Evolutionary conservation across 176 grass and related monocot species (phyloP), one percentile per base, ranked within the genome.

Genomic region (Ensete ventricosum): DNA sequence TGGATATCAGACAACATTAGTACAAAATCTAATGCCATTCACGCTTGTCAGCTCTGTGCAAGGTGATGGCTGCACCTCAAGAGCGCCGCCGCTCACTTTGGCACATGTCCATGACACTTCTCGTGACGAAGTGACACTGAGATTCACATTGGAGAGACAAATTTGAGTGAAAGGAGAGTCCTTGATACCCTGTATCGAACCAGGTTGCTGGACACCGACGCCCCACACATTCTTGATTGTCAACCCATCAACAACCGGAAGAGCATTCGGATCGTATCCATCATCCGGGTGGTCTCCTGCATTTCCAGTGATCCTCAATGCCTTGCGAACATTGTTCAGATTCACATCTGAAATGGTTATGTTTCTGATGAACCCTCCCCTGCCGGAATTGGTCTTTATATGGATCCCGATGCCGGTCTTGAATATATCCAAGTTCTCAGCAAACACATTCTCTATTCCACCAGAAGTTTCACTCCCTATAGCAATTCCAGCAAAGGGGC

Each of bases 331-430:
- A 20, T 81, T 57, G 73, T 89, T 81, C 76, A 96, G 74, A 53
- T 80, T 86, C 84, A 96, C 89, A 3, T 87, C 81, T 1, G 92
- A 85, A 72, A 96, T 24, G 2, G 92, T 92, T 77, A 96, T 3
- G 75, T 96, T 96, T 11, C 84, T 81, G 62, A 71, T 62, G 14
- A 77, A 96, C 49, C 92, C 92, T 50, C 92, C 92, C 81, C 92
- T 82, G 20, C 92, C 92, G 0, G 86, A 71, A 78, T 92, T 96
- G 57, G 89, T 96, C 76, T 92, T 96, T 70, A 96, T 89, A 54
- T 96, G 84, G 65, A 96, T 82, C 29, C 86, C 92, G 0, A 89
- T 64, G 20, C 92, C 89, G 67, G 92, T 82, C 55, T 65, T 80
- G 67, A 75, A 85, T 73, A 96, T 83, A 34, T 87, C 87, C 11